Conservation (phyloP, 31 red algal species). For the Asparagopsis taxiformis region DNA sequence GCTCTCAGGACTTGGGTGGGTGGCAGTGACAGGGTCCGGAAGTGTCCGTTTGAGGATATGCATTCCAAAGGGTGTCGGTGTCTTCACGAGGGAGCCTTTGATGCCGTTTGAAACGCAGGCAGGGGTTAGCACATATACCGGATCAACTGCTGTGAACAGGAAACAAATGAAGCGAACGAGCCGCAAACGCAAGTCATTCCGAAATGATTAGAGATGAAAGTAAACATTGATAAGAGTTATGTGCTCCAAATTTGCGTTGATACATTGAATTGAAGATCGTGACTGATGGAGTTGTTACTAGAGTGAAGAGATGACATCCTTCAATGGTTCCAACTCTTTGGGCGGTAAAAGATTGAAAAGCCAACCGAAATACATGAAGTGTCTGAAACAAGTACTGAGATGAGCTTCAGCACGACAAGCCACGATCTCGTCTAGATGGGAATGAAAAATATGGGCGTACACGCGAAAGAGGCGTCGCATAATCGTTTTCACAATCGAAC, state of each 20-base stretch:
- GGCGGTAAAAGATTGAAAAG: conserved; percentile 82
- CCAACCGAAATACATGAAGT: conserved; percentile 95
- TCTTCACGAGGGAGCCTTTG: conserved; percentile 84
- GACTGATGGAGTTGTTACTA: conserved; percentile 9
- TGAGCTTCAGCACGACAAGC: conserved; percentile 88
- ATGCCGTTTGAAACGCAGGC: conserved; percentile 82
- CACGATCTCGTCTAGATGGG: conserved; percentile 89
- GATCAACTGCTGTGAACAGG: conserved; percentile 58
- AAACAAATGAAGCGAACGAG: not conserved
- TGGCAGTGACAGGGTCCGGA: conserved; percentile 81
- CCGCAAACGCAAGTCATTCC: not conserved
- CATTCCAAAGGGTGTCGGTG: conserved; percentile 75
- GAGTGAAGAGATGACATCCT: conserved; percentile 66
- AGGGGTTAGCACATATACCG: conserved; percentile 72
- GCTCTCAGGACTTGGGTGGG: conserved; percentile 90
- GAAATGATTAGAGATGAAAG: not conserved
- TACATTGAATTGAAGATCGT: not conserved
- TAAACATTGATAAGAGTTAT: too few species aligned
- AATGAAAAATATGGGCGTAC: conserved; percentile 96
- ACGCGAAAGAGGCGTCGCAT: conserved; percentile 91
- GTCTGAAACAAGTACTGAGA: conserved; percentile 94
- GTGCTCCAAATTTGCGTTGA: too few species aligned
- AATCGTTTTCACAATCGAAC: conserved; percentile 87
- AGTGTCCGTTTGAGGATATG: conserved; percentile 47
- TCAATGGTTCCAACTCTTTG: conserved; percentile 93